These are phyloP conservation scores for Trypanosoma rangeli DNA, from an alignment of 208 protist species.

Conservation along the genomic window DNA sequence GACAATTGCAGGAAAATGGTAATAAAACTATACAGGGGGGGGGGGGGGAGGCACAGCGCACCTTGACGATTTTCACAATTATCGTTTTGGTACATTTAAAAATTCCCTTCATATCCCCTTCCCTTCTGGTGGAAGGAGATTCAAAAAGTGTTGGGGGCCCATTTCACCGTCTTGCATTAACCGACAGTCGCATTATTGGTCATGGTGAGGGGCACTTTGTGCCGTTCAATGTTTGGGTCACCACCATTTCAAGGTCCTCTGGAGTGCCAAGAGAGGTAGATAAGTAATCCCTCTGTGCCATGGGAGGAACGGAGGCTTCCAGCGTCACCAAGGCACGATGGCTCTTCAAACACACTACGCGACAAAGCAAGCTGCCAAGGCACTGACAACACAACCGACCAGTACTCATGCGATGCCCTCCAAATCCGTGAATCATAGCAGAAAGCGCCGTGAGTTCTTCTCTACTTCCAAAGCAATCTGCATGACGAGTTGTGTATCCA, in stretches of 20 bases:
- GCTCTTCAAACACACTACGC: neutral
- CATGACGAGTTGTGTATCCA: conserved; percentile 56
- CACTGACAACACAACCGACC: conserved; percentile 11
- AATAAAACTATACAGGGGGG: neutral
- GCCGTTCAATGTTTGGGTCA: neutral
- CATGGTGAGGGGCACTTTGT: neutral
- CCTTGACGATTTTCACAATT: too few relatives aligned
- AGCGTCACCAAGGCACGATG: neutral
- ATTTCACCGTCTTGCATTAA: too few relatives aligned
- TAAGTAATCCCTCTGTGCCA: neutral
- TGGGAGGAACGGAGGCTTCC: neutral
- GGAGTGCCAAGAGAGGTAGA: conserved; percentile 3
- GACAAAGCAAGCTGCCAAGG: neutral
- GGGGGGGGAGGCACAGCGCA: too few relatives aligned
- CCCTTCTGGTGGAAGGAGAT: too few relatives aligned
- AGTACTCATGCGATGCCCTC: conserved; percentile 34
- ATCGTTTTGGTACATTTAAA: too few relatives aligned
- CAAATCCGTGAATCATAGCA: conserved; percentile 70
- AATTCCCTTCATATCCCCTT: too few relatives aligned
- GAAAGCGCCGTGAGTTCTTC: conserved; percentile 62
- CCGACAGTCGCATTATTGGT: too few relatives aligned
- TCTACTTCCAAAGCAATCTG: conserved; percentile 66
- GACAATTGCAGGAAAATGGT: too few relatives aligned
- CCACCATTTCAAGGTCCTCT: neutral
- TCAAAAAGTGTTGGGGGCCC: too few relatives aligned